Conservation (phyloP, 495 filamentous ascomycete species). For the Talaromyces stipitatus region DNA sequence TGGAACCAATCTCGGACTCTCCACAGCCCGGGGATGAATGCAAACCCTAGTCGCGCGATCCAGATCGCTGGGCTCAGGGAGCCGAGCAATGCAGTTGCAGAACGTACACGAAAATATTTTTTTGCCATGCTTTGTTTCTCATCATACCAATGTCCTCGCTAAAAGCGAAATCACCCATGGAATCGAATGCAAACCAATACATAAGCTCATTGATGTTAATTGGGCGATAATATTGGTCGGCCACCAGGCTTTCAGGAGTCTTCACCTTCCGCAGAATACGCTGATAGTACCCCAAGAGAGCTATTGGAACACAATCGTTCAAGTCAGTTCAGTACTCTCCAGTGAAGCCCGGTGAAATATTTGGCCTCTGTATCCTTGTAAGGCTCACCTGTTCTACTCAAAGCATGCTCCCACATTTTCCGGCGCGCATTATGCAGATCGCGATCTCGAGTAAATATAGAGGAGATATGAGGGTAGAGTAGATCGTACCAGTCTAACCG, state of each 20-base stretch:
- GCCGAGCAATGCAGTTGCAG: conserved; percentile 21
- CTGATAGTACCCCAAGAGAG: too few species aligned
- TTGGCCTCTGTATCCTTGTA: too few species aligned
- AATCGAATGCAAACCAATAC: conserved; percentile 32
- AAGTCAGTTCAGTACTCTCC: too few species aligned
- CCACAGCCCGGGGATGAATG: conserved; percentile 19
- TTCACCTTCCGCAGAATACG: too few species aligned
- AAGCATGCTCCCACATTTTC: conserved; percentile 22
- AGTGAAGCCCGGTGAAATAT: too few species aligned
- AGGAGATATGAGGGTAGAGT: conserved; percentile 23
- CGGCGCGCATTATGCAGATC: conserved; percentile 19
- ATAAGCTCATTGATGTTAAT: neutral
- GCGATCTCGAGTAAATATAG: conserved; percentile 26
- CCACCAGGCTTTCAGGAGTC: too few species aligned
- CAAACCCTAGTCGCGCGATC: conserved; percentile 22
- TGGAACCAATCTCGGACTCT: conserved; percentile 22
- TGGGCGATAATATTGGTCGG: too few species aligned
- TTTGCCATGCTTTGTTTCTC: conserved; percentile 18
- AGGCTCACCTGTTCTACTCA: conserved; percentile 16
- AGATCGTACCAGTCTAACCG: conserved; percentile 37
- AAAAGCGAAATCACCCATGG: conserved; percentile 37
- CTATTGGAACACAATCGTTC: too few species aligned
- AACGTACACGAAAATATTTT: too few species aligned
- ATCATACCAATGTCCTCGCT: conserved; percentile 28
- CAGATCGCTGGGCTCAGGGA: conserved; percentile 25